Evolutionary conservation across 1,284 basidiomycete species (phyloP).

Genomic region (Boletus sp.): DNA sequence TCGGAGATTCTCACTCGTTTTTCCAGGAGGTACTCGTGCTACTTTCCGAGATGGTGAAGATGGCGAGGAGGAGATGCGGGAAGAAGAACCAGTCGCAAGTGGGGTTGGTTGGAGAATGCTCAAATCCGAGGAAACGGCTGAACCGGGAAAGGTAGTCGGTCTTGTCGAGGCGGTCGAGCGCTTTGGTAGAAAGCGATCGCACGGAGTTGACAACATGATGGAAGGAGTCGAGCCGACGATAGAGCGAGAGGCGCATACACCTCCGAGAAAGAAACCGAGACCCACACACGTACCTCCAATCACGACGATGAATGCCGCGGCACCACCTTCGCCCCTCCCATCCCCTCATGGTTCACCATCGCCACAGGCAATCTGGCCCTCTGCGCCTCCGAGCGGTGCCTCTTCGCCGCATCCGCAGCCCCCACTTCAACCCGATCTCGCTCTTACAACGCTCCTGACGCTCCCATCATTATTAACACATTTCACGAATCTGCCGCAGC

Average conservation of each 20-base stretch:
- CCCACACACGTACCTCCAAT: constrained; percentile 53
- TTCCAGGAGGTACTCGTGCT: constrained; percentile 72
- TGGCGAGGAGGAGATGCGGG: constrained; percentile 61
- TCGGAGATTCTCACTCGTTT: constrained; percentile 68
- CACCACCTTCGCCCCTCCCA: constrained; percentile 76
- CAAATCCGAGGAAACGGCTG: constrained; percentile 54
- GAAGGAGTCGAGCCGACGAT: constrained; percentile 65
- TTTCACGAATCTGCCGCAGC: constrained; percentile 66
- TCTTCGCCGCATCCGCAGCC: constrained; percentile 64
- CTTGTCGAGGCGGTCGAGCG: constrained; percentile 76
- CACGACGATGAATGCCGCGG: constrained; percentile 60
- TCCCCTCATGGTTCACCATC: constrained; percentile 79
- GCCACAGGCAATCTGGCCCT: constrained; percentile 69
- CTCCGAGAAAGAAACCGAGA: constrained; percentile 75
- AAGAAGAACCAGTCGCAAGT: constrained; percentile 62
- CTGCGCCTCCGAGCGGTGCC: constrained; percentile 68
- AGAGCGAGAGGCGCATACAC: constrained; percentile 46
- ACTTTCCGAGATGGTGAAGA: constrained; percentile 68
- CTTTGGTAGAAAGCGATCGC: constrained; percentile 74
- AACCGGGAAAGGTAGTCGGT: constrained; percentile 51
- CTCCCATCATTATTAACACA: constrained; percentile 73
- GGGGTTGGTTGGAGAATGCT: constrained; percentile 74
- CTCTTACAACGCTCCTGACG: constrained; percentile 73
- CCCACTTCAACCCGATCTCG: constrained; percentile 73
- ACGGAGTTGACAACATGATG: constrained; percentile 67